A percentile compares a stretch with the other conserved stretches of the same genome.
Conservation (phyloP, 805 yeast genomes). For the Citeromyces nyonsensis region DNA sequence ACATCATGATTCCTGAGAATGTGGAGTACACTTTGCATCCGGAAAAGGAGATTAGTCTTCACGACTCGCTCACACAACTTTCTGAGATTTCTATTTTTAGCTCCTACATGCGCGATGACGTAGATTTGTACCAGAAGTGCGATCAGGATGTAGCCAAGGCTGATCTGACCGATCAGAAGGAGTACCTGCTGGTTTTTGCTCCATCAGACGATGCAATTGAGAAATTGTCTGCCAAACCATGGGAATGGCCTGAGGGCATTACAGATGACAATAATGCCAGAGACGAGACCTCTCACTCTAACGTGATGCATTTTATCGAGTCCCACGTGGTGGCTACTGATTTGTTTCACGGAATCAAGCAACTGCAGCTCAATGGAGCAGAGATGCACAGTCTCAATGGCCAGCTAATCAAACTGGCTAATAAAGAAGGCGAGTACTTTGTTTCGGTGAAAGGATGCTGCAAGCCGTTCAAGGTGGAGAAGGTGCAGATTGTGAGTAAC, state of each 20-base stretch:
- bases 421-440: constrained; percentile 16
- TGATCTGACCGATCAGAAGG: too few relatives aligned
- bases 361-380: constrained; percentile 11
- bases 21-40: neutral
- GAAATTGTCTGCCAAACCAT: constrained; percentile 43
- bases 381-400: constrained; percentile 16
- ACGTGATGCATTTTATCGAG: constrained; percentile 41
- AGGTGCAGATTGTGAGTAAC: constrained; percentile 21
- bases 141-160: constrained; percentile 11
- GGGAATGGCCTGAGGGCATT: constrained; percentile 58
- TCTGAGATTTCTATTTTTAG: constrained; percentile 45
- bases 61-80: constrained; percentile 19
- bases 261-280: constrained; percentile 21
- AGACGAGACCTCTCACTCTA: constrained; percentile 31
- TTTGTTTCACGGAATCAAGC: constrained; percentile 4
- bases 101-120: constrained; percentile 53
- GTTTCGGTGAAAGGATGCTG: constrained; percentile 14
- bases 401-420: constrained; percentile 18
- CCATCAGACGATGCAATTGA: constrained; percentile 53
- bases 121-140: constrained; percentile 29
- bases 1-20: constrained; percentile 3
- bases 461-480: constrained; percentile 13
- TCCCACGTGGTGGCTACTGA: constrained; percentile 36
- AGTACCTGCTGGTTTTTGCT: constrained; percentile 59
- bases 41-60: constrained; percentile 8